phyloP scores from a whole-genome alignment of 345 rosid genomes.

The Arabidopsis thaliana region TAIR10.1 NC_003076.8:5280501-5281000 shows the following conservation, averaged over 20 bases:
- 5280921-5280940: conserved; percentile 89
- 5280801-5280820: conserved; percentile 68
- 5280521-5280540: conserved; percentile 67
- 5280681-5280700: conserved; percentile 81
- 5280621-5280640: conserved; percentile 68
- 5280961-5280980: conserved; percentile 86
- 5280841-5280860: conserved; percentile 6
- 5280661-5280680: conserved; percentile 87
- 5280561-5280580: conserved; percentile 88
- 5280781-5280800: conserved; percentile 86
- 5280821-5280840: conserved; percentile 63
- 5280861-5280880: conserved; percentile 50
- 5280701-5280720: conserved; percentile 17
- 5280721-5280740: not conserved
- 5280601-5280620: conserved; percentile 65
- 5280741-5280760: conserved; percentile 15
- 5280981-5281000: conserved; percentile 71
- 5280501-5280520: conserved; percentile 59
- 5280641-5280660: conserved; percentile 73
- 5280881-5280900: conserved; percentile 79
- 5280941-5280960: conserved; percentile 95
- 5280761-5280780: conserved; percentile 57
- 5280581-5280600: conserved; percentile 64
- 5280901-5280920: conserved; percentile 79
- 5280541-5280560: conserved; percentile 73